These are phyloP conservation scores for Rhododendron simsii DNA, from an alignment of 148 eudicot genomes.

Conservation along the genomic window DNA sequence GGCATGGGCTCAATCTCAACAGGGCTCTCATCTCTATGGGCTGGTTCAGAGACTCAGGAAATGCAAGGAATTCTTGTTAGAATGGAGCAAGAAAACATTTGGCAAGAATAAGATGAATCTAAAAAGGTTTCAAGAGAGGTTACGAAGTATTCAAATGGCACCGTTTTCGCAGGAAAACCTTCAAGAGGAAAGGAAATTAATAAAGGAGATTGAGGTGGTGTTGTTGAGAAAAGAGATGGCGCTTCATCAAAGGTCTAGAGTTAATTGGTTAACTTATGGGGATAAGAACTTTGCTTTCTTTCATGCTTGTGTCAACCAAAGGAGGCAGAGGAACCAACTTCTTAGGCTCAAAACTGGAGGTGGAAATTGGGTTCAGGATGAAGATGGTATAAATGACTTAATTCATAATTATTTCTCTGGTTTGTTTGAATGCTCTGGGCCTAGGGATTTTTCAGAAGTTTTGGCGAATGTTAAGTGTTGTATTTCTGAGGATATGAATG, in stretches of 20 bases:
- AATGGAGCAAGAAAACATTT: not conserved
- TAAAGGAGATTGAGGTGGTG: not conserved
- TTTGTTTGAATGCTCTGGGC: not conserved
- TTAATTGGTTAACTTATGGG: not conserved
- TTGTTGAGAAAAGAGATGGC: no score
- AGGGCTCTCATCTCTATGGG: not conserved
- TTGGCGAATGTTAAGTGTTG: no score
- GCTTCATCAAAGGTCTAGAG: not conserved
- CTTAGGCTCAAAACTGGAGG: not conserved
- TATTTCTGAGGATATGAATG: not conserved
- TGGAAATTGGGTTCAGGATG: not conserved
- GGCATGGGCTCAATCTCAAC: rapidly evolving
- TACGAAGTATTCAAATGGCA: rapidly evolving
- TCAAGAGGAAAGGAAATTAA: no score
- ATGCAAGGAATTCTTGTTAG: not conserved
- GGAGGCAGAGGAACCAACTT: not conserved
- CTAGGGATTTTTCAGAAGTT: not conserved
- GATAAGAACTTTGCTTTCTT: not conserved
- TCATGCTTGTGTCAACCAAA: not conserved
- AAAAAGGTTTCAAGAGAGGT: not conserved
- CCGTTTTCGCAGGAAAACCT: rapidly evolving
- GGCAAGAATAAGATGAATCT: not conserved
- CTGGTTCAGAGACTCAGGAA: not conserved
- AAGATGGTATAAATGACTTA: not conserved
- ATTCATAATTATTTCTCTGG: not conserved